phyloP scores from a whole-genome alignment of 2,329 filamentous ascomycete species.

The Clarireedia hainanense region DNA sequence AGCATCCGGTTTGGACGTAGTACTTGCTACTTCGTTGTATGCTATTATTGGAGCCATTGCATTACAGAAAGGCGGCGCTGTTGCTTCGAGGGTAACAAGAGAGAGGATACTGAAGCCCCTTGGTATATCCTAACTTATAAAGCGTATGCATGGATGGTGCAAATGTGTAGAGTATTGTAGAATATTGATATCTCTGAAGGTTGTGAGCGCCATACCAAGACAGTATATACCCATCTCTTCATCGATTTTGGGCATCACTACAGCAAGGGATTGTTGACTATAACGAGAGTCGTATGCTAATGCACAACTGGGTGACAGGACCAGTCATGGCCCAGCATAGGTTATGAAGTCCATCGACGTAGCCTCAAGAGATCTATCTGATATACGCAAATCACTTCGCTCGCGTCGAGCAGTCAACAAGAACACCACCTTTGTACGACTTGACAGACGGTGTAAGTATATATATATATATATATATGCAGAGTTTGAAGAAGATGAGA shows the following conservation, averaged over 20 bases:
- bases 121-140: slow-evolving; percentile 24
- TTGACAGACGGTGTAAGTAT: too few relatives aligned
- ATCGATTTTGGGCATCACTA: neutral
- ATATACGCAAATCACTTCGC: too few relatives aligned
- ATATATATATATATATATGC: too few relatives aligned
- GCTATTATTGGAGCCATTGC: slow-evolving; percentile 83
- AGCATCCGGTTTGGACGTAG: slow-evolving; percentile 64
- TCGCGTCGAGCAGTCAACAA: too few relatives aligned
- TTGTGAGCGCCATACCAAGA: neutral
- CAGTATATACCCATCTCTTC: neutral
- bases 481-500: too few relatives aligned
- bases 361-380: too few relatives aligned
- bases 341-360: too few relatives aligned
- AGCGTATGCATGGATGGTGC: slow-evolving; percentile 11
- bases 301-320: too few relatives aligned
- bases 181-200: neutral
- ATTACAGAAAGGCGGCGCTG: slow-evolving; percentile 76
- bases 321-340: too few relatives aligned
- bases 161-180: slow-evolving; percentile 10
- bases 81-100: slow-evolving; percentile 65
- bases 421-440: too few relatives aligned
- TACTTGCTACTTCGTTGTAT: slow-evolving; percentile 71
- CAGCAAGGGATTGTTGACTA: too few relatives aligned
- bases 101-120: slow-evolving; percentile 45
- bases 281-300: too few relatives aligned